phyloP scores from a whole-genome alignment of 495 filamentous ascomycete genomes.

The Choiromyces venosus region DNA sequence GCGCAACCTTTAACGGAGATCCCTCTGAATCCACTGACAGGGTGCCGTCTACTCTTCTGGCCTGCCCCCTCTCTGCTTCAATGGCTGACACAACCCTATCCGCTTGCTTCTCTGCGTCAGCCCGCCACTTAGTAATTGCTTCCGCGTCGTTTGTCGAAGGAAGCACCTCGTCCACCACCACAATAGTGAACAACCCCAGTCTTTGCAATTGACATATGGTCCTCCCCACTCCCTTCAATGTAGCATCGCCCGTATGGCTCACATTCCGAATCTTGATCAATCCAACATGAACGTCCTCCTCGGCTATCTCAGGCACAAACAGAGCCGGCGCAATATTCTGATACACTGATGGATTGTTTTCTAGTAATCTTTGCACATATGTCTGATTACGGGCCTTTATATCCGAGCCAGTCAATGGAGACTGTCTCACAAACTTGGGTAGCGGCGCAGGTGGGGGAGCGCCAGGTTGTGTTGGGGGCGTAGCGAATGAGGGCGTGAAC shows the following conservation, averaged over 20 bases:
- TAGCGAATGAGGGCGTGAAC: conserved; percentile 51
- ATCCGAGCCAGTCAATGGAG: conserved; percentile 24
- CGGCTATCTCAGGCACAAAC: conserved; percentile 35
- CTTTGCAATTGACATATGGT: conserved; percentile 76
- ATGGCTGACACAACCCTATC: conserved; percentile 70
- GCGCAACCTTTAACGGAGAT: conserved; percentile 46
- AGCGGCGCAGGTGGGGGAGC: conserved; percentile 13
- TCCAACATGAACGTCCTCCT: conserved; percentile 66
- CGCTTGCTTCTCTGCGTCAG: conserved; percentile 56
- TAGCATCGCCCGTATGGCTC: conserved; percentile 60
- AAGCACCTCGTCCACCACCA: conserved; percentile 62
- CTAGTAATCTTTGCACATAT: conserved; percentile 23
- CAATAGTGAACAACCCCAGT: conserved; percentile 71
- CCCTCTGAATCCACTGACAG: conserved; percentile 32
- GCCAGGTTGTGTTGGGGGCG: not conserved
- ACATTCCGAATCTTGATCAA: conserved; percentile 76
- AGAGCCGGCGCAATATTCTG: not conserved
- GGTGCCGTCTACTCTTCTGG: conserved; percentile 63
- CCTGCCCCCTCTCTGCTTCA: conserved; percentile 58
- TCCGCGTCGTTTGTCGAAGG: conserved; percentile 2
- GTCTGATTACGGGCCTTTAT: conserved; percentile 24
- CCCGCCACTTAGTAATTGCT: conserved; percentile 43
- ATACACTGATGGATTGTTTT: conserved; percentile 24
- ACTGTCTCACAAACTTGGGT: conserved; percentile 22
- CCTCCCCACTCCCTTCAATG: conserved; percentile 67